phyloP scores from a whole-genome alignment of 768 basidiomycete species.

The Chalciporus chontae region DNA sequence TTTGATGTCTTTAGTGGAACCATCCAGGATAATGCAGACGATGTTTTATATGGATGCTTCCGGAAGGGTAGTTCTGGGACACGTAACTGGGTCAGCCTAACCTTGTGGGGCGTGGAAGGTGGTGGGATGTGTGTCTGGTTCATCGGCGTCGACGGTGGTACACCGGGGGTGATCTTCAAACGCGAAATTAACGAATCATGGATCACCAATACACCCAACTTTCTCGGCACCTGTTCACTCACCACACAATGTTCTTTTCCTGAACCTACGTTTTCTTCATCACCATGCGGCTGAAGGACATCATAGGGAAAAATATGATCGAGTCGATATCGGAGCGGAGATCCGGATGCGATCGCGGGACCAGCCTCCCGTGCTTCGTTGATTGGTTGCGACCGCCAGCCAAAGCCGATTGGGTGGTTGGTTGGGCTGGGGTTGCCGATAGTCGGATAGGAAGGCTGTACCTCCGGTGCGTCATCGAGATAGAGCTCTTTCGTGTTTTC shows the following conservation, averaged over 20 bases:
- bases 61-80: conserved; percentile 9
- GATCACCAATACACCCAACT: conserved; percentile 3
- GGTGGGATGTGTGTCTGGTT: conserved; percentile 16
- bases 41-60: conserved; percentile 20
- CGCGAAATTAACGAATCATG: neutral
- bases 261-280: conserved; percentile 9
- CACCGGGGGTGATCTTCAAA: neutral
- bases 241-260: conserved; percentile 10
- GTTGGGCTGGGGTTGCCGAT: neutral
- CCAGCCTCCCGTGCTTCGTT: conserved; percentile 13
- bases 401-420: neutral
- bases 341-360: conserved; percentile 27
- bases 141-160: conserved; percentile 19
- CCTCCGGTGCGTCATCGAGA: conserved; percentile 1
- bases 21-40: conserved; percentile 29
- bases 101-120: conserved; percentile 27
- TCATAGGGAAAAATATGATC: conserved; percentile 1
- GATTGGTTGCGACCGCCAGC: conserved; percentile 5
- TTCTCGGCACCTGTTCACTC: conserved; percentile 12
- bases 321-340: conserved; percentile 23
- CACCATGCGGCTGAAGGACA: conserved; percentile 14
- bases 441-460: conserved; percentile 10
- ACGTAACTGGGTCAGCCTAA: conserved; percentile 15
- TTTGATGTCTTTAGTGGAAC: conserved; percentile 14
- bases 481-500: conserved; percentile 9